These are phyloP conservation scores for Claviceps pazoutovae DNA, from an alignment of 2,329 filamentous ascomycete genomes.

Conservation along the genomic window DNA sequence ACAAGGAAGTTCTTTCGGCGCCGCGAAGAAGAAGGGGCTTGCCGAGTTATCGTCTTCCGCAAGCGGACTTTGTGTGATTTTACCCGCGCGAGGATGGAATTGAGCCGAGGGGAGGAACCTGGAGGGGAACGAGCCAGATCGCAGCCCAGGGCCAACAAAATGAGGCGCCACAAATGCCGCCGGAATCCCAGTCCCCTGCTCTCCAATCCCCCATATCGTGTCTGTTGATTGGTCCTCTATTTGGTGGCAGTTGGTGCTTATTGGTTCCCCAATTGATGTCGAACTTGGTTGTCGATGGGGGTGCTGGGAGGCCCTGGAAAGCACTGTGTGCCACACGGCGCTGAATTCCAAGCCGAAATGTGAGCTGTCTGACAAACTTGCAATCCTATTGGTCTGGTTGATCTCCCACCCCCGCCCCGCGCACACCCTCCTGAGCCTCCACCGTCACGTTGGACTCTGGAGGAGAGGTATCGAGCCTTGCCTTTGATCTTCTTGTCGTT, in stretches of 20 bases:
- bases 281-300: not conserved
- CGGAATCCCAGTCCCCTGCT: not conserved
- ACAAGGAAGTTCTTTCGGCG: too few species aligned
- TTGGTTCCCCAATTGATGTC: too few species aligned
- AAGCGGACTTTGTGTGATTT: too few species aligned
- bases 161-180: conserved; percentile 1
- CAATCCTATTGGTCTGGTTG: not conserved
- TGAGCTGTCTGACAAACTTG: not conserved
- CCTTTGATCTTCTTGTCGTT: too few species aligned
- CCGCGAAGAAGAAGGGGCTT: too few species aligned
- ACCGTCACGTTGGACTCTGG: too few species aligned
- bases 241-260: too few species aligned
- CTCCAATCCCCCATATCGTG: not conserved
- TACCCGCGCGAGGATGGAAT: not conserved
- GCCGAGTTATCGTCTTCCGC: too few species aligned
- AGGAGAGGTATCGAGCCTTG: too few species aligned
- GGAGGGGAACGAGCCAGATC: not conserved
- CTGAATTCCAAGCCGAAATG: conserved; percentile 3
- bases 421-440: too few species aligned
- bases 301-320: not conserved
- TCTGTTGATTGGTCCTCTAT: not conserved
- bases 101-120: not conserved
- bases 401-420: too few species aligned
- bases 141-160: not conserved
- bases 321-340: conserved; percentile 8